Conservation (phyloP, 768 basidiomycete genomes). For the Rhodotorula diobovata region DNA sequence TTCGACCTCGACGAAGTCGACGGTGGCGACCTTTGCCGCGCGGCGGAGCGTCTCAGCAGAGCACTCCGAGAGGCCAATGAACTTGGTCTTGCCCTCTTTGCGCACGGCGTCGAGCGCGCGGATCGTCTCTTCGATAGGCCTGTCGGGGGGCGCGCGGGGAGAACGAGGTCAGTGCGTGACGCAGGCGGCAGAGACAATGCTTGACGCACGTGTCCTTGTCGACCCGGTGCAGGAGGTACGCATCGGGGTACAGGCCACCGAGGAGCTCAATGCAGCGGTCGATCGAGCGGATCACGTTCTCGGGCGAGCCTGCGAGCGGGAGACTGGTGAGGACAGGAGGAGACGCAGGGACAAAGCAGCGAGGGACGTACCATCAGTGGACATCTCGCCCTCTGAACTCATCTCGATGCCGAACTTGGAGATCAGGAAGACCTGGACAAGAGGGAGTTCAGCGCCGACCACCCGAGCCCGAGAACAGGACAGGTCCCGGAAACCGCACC, state of each 20-base stretch:
- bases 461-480: background rate
- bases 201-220: slow-evolving; percentile 7
- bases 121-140: slow-evolving; percentile 41
- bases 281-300: background rate
- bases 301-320: slow-evolving; percentile 8
- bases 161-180: background rate
- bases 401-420: slow-evolving; percentile 13
- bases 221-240: slow-evolving; percentile 21
- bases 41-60: slow-evolving; percentile 51
- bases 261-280: slow-evolving; percentile 8
- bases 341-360: background rate
- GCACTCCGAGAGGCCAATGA: slow-evolving; percentile 54
- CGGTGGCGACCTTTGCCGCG: slow-evolving; percentile 53
- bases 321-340: no score
- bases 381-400: background rate
- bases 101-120: slow-evolving; percentile 52
- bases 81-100: slow-evolving; percentile 58
- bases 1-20: slow-evolving; percentile 63
- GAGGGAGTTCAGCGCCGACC: background rate
- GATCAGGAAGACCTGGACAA: slow-evolving; percentile 3
- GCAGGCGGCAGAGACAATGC: background rate
- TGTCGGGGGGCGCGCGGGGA: background rate
- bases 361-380: background rate
- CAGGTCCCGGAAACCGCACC: no score
- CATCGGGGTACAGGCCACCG: slow-evolving; percentile 15